Evolutionary conservation across 108 stramenopile species (phyloP).

Genomic region (Nitzschia putrida): DNA sequence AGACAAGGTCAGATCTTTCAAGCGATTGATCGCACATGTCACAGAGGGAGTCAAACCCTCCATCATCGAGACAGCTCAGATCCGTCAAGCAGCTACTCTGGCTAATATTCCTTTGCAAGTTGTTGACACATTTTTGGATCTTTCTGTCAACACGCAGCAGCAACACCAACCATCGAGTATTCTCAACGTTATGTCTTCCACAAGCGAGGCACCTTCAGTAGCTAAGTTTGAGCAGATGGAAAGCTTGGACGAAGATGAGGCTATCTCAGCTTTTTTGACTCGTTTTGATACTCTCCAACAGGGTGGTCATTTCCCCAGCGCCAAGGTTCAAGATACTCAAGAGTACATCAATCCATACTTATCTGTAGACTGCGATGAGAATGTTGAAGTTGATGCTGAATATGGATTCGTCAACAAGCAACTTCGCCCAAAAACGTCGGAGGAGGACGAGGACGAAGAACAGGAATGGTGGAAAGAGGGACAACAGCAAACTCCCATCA

Average conservation of each 20-base stretch:
- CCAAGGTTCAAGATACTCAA: neutral
- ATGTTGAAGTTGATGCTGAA: constrained; percentile 25
- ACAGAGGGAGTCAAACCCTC: constrained; percentile 24
- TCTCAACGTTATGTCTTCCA: neutral
- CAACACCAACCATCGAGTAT: neutral
- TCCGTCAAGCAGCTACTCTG: constrained; percentile 30
- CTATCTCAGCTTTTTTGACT: constrained; percentile 28
- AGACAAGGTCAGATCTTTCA: constrained; percentile 15
- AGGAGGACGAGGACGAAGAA: constrained; percentile 9
- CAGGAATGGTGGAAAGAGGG: constrained; percentile 27
- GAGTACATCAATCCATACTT: neutral
- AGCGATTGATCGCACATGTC: constrained; percentile 18
- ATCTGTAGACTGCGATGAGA: neutral
- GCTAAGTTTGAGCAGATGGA: constrained; percentile 23
- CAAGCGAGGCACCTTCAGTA: constrained; percentile 7
- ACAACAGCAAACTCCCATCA: neutral
- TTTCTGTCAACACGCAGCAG: constrained; percentile 1
- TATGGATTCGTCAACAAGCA: constrained; percentile 16
- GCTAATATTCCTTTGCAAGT: constrained; percentile 17
- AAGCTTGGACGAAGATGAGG: constrained; percentile 32
- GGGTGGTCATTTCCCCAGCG: constrained; percentile 27
- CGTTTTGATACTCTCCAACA: constrained; percentile 2
- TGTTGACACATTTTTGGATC: constrained; percentile 22
- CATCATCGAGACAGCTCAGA: constrained; percentile 31
- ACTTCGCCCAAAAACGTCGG: neutral